Evolutionary conservation across 345 rosid species (phyloP).

Genomic region (Brassica juncea): DNA sequence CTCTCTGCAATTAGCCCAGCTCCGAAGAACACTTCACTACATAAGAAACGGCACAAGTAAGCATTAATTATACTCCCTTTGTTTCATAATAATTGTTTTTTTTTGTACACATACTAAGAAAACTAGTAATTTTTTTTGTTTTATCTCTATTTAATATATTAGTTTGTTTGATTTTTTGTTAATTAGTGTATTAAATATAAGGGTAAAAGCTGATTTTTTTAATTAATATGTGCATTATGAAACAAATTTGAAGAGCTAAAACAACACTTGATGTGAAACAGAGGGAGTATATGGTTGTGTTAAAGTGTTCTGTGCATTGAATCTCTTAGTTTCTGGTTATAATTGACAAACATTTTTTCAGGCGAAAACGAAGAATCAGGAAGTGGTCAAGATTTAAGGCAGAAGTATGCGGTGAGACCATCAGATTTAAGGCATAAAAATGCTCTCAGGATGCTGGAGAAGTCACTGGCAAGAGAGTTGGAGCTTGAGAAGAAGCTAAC

Average conservation of each 20-base stretch:
- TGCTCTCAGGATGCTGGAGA: conserved; percentile 71
- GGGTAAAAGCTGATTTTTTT: too few relatives aligned
- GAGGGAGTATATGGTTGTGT: neutral
- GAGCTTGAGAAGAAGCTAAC: conserved; percentile 72
- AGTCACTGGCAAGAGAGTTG: conserved; percentile 72
- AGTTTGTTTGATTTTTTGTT: too few relatives aligned
- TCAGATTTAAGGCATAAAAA: conserved; percentile 58
- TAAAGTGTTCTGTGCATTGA: neutral
- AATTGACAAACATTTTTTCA: conserved; percentile 40
- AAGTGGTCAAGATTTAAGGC: conserved; percentile 40
- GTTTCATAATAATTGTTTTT: too few relatives aligned
- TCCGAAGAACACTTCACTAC: conserved; percentile 56
- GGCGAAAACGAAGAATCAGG: conserved; percentile 54
- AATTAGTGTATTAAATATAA: too few relatives aligned
- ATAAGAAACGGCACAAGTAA: conserved; percentile 59
- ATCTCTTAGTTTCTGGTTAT: conserved; percentile 8
- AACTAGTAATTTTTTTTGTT: too few relatives aligned
- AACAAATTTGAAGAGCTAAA: too few relatives aligned
- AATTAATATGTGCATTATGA: too few relatives aligned
- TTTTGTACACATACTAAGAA: too few relatives aligned
- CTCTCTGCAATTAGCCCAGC: conserved; percentile 61
- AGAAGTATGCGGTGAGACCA: conserved; percentile 44
- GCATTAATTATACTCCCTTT: neutral
- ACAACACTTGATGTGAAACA: neutral
- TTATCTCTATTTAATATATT: too few relatives aligned